Conservation (phyloP, 169 alveolate genomes). For the Babesia sp. region DNA sequence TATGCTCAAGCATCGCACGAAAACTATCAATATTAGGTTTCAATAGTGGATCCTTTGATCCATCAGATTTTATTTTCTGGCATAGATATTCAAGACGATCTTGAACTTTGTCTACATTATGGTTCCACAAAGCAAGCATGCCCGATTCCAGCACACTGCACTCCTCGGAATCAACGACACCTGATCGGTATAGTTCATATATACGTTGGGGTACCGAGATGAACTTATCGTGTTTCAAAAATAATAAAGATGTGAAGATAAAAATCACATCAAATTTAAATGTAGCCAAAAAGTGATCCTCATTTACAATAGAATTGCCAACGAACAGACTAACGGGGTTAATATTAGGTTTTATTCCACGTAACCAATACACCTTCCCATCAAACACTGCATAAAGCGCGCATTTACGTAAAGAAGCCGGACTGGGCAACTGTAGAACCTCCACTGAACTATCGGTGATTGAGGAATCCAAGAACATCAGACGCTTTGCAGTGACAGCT, state of each 20-base stretch:
- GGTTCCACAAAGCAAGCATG: constrained; percentile 40
- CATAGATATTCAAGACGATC: constrained; percentile 48
- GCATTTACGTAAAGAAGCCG: background rate
- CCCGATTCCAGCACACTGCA: constrained; percentile 33
- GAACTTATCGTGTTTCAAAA: constrained; percentile 25
- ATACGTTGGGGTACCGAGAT: constrained; percentile 52
- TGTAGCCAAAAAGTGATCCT: constrained; percentile 33
- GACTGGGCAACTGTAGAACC: constrained; percentile 44
- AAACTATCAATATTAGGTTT: constrained; percentile 40
- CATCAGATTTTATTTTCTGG: constrained; percentile 24
- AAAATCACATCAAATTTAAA: constrained; percentile 48
- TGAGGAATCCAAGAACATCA: constrained; percentile 23
- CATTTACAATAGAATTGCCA: constrained; percentile 14
- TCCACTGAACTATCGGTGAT: background rate
- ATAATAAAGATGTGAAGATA: constrained; percentile 49
- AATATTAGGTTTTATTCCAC: constrained; percentile 51
- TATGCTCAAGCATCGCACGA: constrained; percentile 38
- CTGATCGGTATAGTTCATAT: constrained; percentile 34
- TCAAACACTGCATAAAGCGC: constrained; percentile 8
- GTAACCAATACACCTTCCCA: constrained; percentile 37
- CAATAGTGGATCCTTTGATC: constrained; percentile 22
- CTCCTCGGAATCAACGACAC: constrained; percentile 15
- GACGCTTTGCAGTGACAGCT: background rate
- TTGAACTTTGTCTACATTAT: constrained; percentile 48
- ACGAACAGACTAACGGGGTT: constrained; percentile 55